Base-by-base conservation (phyloP, 768 basidiomycete genomes). In the Psilocybe cyanescens region DNA sequence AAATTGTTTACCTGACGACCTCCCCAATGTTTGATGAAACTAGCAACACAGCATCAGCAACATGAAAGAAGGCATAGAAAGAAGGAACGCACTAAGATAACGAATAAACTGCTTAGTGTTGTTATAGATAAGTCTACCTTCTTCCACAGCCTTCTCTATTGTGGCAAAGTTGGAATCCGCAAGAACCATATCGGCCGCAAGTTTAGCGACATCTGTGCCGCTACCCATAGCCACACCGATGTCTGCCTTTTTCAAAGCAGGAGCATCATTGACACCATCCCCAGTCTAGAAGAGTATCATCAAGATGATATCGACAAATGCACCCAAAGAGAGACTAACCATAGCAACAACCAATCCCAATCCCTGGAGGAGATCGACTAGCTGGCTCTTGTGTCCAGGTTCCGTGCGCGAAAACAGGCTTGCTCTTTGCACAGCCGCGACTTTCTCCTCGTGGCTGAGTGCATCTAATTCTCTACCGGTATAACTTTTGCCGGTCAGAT, bases 31-130 rank as follows among this genome's bases (percentile, higher is more conserved):
- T 98, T 61, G 94, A 95, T 31, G 95, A 97, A 77, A 94, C 89
- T 91, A 64, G 8, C 61, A 39, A 8, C 37, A 45, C 8, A 33
- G 57, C 29, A 71, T 55, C 16, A 57, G 56, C 49, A 51, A 8
- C 9, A 44, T 52, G 37, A 19, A 37, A 17, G 35, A 31, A 33
- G 1, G 51, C 16, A 49, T 24, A 48, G 46, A 59, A 37, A 37
- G 41, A 17, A 61, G 51, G 39, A 58, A 83, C 90, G 44, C 69
- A 93, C 91, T 99, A 71, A 99, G 89, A 79, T 99, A 99, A 69
- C 97, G 91, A 76, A 99, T 98, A 76, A 99, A 99, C 74, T 99
- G 97, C 79, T 99, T 99, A 48, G 96, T 99, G 78, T 99, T 99
- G 79, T 98, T 98, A 77, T 98, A 99, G 71, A 99, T 99, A 60